Evolutionary conservation across 108 stramenopile species (phyloP), one percentile per base, ranked within the genome.

Genomic region (Cyclotella sp.): DNA sequence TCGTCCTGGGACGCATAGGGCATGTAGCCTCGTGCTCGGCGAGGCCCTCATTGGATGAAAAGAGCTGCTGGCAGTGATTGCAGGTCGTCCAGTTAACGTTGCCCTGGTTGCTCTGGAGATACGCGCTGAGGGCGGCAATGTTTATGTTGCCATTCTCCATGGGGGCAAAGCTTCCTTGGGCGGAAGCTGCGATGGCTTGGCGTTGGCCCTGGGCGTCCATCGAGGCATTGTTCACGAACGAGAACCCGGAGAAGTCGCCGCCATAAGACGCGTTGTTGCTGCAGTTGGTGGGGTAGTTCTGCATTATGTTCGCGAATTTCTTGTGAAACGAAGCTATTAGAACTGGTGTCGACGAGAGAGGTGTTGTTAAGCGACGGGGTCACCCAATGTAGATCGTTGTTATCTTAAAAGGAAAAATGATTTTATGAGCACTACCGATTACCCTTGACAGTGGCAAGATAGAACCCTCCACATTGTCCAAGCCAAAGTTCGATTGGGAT

Each of bases 61-160:
- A 74, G 45, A 62, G 29, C 45, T 62, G 72, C 28, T 72, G 72
- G 47, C 72, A 72, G 49, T 72, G 54, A 47, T 49, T 60, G 60
- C 72, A 72, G 0, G 72, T 43, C 28, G 45, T 19, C 60, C 59
- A 72, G 13, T 44, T 47, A 14, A 51, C 26, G 28, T 18, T 30
- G 21, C 59, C 60, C 12, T 21, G 39, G 18, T 64, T 44, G 44
- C 13, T 44, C 39, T 62, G 30, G 18, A 40, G 3, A 21, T 44
- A 44, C 43, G 60, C 60, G 34, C 34, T 61, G 13, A 61, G 15
- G 47, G 47, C 30, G 19, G 12, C 60, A 13, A 61, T 49, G 47
- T 16, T 49, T 3, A n/a, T 49, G 47, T n/a, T 12, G 19, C 60
- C 60, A 61, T 61, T 61, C 4, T 61, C 12, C 12, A 7, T 30